phyloP scores from a whole-genome alignment of 2,329 filamentous ascomycete species.

The Pseudogymnoascus sp. region DNA sequence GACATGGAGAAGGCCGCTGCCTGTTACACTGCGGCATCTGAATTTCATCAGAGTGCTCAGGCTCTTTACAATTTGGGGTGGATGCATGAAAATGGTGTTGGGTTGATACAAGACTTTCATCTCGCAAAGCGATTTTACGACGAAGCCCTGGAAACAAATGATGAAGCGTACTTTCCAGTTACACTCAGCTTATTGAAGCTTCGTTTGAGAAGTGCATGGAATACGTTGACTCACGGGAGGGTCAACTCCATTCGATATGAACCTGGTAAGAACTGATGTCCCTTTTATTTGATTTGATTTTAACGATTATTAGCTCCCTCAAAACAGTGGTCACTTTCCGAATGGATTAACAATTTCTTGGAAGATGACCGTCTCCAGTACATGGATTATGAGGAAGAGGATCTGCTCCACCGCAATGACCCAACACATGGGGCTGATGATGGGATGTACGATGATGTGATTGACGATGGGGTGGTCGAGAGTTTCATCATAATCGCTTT shows the following conservation, averaged over 20 bases:
- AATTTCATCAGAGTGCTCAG: slow-evolving; percentile 86
- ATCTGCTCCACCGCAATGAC: slow-evolving; percentile 40
- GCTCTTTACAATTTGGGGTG: slow-evolving; percentile 95
- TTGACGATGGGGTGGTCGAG: slow-evolving; percentile 76
- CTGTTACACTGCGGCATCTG: slow-evolving; percentile 87
- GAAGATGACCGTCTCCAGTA: slow-evolving; percentile 57
- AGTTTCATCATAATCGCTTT: slow-evolving; percentile 76
- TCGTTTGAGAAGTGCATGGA: slow-evolving; percentile 83
- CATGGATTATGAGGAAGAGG: slow-evolving; percentile 45
- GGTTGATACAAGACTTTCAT: slow-evolving; percentile 90
- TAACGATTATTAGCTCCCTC: slow-evolving; percentile 48
- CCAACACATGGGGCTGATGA: slow-evolving; percentile 50
- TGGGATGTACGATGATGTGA: slow-evolving; percentile 52
- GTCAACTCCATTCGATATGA: slow-evolving; percentile 91
- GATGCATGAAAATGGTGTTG: slow-evolving; percentile 98
- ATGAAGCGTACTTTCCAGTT: slow-evolving; percentile 89
- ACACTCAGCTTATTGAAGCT: slow-evolving; percentile 82
- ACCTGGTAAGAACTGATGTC: slow-evolving; percentile 53
- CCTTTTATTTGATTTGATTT: slow-evolving; percentile 10
- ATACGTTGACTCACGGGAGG: slow-evolving; percentile 80
- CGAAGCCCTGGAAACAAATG: slow-evolving; percentile 80
- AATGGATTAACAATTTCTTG: slow-evolving; percentile 84
- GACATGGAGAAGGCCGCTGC: slow-evolving; percentile 82
- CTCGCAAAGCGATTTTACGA: slow-evolving; percentile 96
- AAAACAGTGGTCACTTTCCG: slow-evolving; percentile 69